Base-by-base conservation (phyloP, 2,329 filamentous ascomycete species). In the Diaporthe humulicola region DNA sequence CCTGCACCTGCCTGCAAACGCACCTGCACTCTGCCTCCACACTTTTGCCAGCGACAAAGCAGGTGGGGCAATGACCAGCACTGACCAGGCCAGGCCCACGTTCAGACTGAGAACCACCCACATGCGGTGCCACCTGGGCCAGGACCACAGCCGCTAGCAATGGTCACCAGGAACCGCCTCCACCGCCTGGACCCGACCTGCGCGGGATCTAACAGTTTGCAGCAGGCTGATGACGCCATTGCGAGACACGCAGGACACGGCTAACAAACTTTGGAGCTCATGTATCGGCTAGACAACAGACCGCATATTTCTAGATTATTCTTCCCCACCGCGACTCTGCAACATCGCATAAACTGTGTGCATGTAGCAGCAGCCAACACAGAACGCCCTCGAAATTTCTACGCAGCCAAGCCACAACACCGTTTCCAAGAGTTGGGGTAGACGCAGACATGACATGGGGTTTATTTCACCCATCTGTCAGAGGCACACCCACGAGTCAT, bases 1-100 rank as follows among this genome's bases (percentile, higher is more conserved):
- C 36, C 57, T 60, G 15, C 57, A n/a, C n/a, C n/a, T n/a, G n/a
- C n/a, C n/a, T n/a, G n/a, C n/a, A n/a, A n/a, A n/a, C n/a, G n/a
- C 57, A 40, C 36, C 38, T 40, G 52, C 52, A 56, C n/a, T 9
- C 33, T 33, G 25, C 56, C 56, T 58, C 56, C 57, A 40, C 57
- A 61, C 57, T 57, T 30, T 19, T n/a, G 3, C 42, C 40, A 36
- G 42, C 42, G 38, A 52, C 45, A 67, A 52, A 52, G 61, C 64
- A 69, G 30, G 64, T 69, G 64, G 64, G 64, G 48, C 64, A 66
- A n/a, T n/a, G n/a, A n/a, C n/a, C n/a, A n/a, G n/a, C n/a, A n/a
- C n/a, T n/a, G n/a, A n/a, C n/a, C n/a, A n/a, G n/a, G n/a, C n/a
- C n/a, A 64, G 60, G 25, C 60, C 30, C 42, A 50, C 28, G 61